Conservation (phyloP, 2,329 filamentous ascomycete genomes). For the Cladosporium austrohemisphaericum region DNA sequence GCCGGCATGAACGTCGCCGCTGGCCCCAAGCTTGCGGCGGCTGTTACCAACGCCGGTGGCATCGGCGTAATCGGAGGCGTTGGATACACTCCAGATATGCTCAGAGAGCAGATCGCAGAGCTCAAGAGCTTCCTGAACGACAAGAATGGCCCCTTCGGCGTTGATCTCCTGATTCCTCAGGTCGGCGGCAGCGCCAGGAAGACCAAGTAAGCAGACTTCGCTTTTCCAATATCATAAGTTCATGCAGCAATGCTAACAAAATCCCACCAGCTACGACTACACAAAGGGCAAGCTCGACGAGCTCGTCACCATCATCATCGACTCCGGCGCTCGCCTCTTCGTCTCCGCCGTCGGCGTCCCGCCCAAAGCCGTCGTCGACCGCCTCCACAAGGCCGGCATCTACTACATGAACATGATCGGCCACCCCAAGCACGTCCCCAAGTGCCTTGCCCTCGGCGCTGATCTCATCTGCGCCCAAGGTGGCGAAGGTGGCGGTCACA, state of each 20-base stretch:
- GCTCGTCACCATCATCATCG: constrained; percentile 87
- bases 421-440: constrained; percentile 97
- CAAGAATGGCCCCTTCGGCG: constrained; percentile 93
- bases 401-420: constrained; percentile 99
- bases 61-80: constrained; percentile 94
- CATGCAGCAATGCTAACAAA: constrained; percentile 14
- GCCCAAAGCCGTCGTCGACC: constrained; percentile 82
- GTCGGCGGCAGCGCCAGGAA: constrained; percentile 91
- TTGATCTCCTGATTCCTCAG: constrained; percentile 89
- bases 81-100: constrained; percentile 95
- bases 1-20: constrained; percentile 99
- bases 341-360: constrained; percentile 95
- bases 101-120: constrained; percentile 89
- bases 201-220: constrained; percentile 68
- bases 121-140: constrained; percentile 82
- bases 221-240: not conserved
- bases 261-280: constrained; percentile 80
- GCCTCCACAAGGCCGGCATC: constrained; percentile 79
- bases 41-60: constrained; percentile 94
- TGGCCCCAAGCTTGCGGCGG: constrained; percentile 90
- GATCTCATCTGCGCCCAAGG: constrained; percentile 99
- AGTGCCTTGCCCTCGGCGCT: constrained; percentile 85
- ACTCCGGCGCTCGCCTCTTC: constrained; percentile 86
- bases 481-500: constrained; percentile 81
- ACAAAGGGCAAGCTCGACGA: constrained; percentile 97